Evolutionary conservation across 768 basidiomycete genomes (phyloP).

Genomic region (Psilocybe subaeruginosa): DNA sequence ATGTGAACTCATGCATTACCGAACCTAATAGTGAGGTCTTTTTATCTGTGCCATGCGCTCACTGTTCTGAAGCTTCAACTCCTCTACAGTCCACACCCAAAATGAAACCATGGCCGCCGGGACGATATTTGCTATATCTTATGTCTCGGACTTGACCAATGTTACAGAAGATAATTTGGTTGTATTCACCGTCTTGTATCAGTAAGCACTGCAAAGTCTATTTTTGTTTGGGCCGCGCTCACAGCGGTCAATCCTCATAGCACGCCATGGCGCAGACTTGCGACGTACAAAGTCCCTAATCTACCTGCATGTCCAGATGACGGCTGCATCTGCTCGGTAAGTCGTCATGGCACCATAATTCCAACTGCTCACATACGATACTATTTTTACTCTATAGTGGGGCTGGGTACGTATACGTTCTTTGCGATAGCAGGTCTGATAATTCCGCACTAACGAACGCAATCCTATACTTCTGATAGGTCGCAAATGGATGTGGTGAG

Average conservation of each 20-base stretch:
- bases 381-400: slow-evolving; percentile 31
- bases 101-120: slow-evolving; percentile 49
- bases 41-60: background rate
- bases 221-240: background rate
- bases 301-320: slow-evolving; percentile 45
- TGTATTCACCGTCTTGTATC: slow-evolving; percentile 42
- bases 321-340: slow-evolving; percentile 47
- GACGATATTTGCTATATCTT: slow-evolving; percentile 50
- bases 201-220: slow-evolving; percentile 28
- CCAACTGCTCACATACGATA: too few relatives aligned
- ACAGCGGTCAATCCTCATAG: slow-evolving; percentile 21
- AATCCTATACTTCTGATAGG: slow-evolving; percentile 10
- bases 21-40: slow-evolving; percentile 37
- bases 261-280: slow-evolving; percentile 46
- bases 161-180: slow-evolving; percentile 47
- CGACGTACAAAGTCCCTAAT: slow-evolving; percentile 43
- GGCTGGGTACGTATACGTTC: slow-evolving; percentile 43
- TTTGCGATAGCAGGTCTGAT: background rate
- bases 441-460: background rate
- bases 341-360: slow-evolving; percentile 15
- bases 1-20: slow-evolving; percentile 33
- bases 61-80: background rate
- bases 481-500: slow-evolving; percentile 36
- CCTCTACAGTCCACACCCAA: slow-evolving; percentile 42
- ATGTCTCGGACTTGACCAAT: slow-evolving; percentile 39